These are phyloP conservation scores for Termitomyces sp. DNA, from an alignment of 768 basidiomycete genomes.

Conservation along the genomic window DNA sequence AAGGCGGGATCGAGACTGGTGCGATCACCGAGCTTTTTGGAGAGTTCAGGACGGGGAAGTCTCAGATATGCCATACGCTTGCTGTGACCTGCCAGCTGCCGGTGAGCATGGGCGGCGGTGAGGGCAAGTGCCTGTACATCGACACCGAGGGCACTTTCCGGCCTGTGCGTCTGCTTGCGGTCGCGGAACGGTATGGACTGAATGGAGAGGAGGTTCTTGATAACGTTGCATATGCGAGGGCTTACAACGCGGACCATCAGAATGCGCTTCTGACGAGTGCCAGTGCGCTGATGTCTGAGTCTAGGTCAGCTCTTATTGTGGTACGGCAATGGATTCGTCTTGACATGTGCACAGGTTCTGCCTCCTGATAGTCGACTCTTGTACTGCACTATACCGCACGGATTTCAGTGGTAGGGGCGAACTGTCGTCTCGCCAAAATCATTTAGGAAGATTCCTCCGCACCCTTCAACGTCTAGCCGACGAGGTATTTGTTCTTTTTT, in stretches of 20 bases:
- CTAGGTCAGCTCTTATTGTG: conserved; percentile 51
- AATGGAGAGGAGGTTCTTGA: conserved; percentile 98
- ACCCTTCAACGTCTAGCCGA: conserved; percentile 92
- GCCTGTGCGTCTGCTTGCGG: conserved; percentile 88
- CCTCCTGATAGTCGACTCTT: conserved; percentile 93
- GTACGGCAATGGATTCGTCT: neutral
- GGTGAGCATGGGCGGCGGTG: conserved; percentile 96
- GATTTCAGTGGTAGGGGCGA: conserved; percentile 96
- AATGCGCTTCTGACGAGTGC: conserved; percentile 84
- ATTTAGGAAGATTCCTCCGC: conserved; percentile 92
- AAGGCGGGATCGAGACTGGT: conserved; percentile 96
- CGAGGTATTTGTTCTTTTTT: conserved; percentile 52
- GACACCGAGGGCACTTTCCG: conserved; percentile 99
- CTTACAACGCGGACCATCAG: conserved; percentile 99
- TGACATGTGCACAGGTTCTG: conserved; percentile 64
- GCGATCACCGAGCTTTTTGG: conserved; percentile 98
- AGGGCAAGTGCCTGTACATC: conserved; percentile 98
- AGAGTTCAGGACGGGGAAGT: conserved; percentile 98
- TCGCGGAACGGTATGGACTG: conserved; percentile 93
- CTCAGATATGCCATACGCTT: conserved; percentile 95
- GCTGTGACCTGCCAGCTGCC: conserved; percentile 98
- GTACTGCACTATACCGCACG: conserved; percentile 91
- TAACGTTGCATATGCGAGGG: conserved; percentile 96
- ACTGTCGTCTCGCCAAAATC: conserved; percentile 89
- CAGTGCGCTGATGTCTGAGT: conserved; percentile 98